phyloP scores from a whole-genome alignment of 176 grass and related monocot genomes.

The Phoenix dactylifera region DNA sequence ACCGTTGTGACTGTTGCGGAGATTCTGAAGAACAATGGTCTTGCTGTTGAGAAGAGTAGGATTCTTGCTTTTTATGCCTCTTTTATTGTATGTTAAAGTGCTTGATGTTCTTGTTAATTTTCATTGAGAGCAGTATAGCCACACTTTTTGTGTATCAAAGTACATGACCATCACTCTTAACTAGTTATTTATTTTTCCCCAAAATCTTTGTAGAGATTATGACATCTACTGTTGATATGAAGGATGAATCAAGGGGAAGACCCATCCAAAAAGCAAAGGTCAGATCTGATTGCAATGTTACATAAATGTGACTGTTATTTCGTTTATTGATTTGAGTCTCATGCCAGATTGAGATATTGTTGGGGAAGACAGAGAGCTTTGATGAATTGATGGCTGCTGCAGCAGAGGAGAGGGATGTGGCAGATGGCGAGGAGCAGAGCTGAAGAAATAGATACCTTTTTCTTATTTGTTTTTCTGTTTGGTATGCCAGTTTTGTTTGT shows the following conservation, averaged over 20 bases:
- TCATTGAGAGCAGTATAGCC: too few relatives aligned
- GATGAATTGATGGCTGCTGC: conserved; percentile 88
- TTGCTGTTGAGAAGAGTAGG: conserved; percentile 86
- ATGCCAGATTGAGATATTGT: conserved; percentile 72
- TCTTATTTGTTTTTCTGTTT: conserved; percentile 27
- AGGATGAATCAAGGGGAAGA: conserved; percentile 60
- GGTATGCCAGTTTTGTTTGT: conserved; percentile 26
- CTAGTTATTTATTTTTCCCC: neutral
- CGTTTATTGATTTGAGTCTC: conserved; percentile 2
- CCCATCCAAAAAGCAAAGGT: conserved; percentile 95
- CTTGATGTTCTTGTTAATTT: too few relatives aligned
- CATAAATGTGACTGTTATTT: neutral
- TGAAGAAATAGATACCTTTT: conserved; percentile 14
- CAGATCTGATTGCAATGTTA: conserved; percentile 8
- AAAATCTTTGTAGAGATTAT: conserved; percentile 52
- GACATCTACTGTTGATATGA: conserved; percentile 89
- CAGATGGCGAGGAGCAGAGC: conserved; percentile 45
- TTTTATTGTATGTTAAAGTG: neutral
- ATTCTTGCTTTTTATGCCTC: neutral
- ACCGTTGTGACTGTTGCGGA: conserved; percentile 82
- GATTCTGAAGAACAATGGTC: conserved; percentile 93
- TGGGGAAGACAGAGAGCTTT: conserved; percentile 84
- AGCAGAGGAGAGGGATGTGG: conserved; percentile 59
- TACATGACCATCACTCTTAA: neutral
- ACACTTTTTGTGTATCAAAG: too few relatives aligned